Base-by-base conservation (phyloP, 1,284 basidiomycete species). In the Sporisorium scitamineum region DNA sequence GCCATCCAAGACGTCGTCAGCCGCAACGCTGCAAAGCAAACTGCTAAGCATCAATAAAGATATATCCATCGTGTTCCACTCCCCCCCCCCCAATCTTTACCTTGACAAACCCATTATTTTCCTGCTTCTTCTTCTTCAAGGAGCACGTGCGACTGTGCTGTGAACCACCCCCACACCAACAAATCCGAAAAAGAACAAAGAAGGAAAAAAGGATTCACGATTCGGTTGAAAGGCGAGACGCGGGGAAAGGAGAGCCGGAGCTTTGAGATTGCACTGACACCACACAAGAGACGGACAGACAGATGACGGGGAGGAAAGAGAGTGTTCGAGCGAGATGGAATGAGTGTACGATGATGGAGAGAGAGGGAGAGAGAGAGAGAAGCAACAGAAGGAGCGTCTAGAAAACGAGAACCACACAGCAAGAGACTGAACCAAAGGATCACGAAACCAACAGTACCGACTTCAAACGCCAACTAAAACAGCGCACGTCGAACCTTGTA, bases 1-100 rank as follows among this genome's bases (percentile, higher is more conserved):
- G 74, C 74, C 2, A 67, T 71, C 20, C 26, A 54, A 13, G 55
- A 74, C 9, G 71, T 61, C 3, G 47, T 61, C 20, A 69, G 52
- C 45, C 41, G 68, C 10, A 65, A 70, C 24, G 51, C 54, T 4
- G 42, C 24, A 1, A 61, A 57, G 31, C 51, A 74, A 34, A 56
- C 57, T 1, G 31, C 22, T 6, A 71, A 71, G 55, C 63, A 71
- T 59, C 56, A 63, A 3, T 67, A 32, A 47, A 51, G n/a, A n/a
- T n/a, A n/a, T n/a, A n/a, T n/a, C n/a, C n/a, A n/a, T n/a, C n/a
- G n/a, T n/a, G n/a, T n/a, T n/a, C n/a, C n/a, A n/a, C n/a, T n/a
- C n/a, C n/a, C n/a, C n/a, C n/a, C n/a, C n/a, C n/a, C n/a, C n/a
- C n/a, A n/a, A n/a, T n/a, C n/a, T n/a, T n/a, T n/a, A n/a, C n/a